Conservation (phyloP, 176 grass and related monocot species). For the Puya raimondii region DNA sequence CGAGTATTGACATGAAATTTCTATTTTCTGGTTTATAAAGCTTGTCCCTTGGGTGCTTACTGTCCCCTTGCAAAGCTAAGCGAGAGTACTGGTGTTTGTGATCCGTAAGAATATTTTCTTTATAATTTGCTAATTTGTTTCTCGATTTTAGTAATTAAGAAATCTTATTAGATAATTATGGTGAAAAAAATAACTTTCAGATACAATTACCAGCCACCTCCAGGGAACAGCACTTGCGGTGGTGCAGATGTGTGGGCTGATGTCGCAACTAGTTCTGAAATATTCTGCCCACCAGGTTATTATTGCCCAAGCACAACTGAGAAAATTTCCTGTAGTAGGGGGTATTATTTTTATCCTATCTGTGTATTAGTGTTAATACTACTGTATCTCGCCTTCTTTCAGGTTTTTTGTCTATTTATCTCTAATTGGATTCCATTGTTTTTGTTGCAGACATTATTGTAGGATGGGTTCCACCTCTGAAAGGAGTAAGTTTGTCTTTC, state of each 20-base stretch:
- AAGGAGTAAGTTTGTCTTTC: constrained; percentile 36
- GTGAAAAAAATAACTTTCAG: constrained; percentile 18
- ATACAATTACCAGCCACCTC: constrained; percentile 75
- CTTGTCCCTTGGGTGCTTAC: constrained; percentile 82
- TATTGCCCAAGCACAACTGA: constrained; percentile 61
- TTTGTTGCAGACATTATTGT: constrained; percentile 63
- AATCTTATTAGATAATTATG: neutral
- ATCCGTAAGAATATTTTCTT: constrained; percentile 64
- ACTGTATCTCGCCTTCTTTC: neutral
- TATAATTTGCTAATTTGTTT: constrained; percentile 8
- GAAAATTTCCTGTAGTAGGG: constrained; percentile 42
- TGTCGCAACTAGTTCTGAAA: constrained; percentile 41
- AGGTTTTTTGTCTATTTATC: constrained; percentile 16
- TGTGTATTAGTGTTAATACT: neutral
- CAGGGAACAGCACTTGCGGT: constrained; percentile 44
- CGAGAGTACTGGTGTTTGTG: constrained; percentile 51
- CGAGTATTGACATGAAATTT: neutral
- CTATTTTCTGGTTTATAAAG: constrained; percentile 25
- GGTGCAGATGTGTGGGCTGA: constrained; percentile 81
- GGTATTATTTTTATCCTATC: constrained; percentile 53
- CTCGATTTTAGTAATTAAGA: neutral
- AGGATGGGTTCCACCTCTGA: constrained; percentile 57
- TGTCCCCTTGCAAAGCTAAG: constrained; percentile 59
- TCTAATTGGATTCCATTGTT: constrained; percentile 19
- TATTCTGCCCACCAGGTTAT: constrained; percentile 73